Base-by-base conservation (phyloP, 2,329 filamentous ascomycete genomes). In the Fusarium domesticum region DNA sequence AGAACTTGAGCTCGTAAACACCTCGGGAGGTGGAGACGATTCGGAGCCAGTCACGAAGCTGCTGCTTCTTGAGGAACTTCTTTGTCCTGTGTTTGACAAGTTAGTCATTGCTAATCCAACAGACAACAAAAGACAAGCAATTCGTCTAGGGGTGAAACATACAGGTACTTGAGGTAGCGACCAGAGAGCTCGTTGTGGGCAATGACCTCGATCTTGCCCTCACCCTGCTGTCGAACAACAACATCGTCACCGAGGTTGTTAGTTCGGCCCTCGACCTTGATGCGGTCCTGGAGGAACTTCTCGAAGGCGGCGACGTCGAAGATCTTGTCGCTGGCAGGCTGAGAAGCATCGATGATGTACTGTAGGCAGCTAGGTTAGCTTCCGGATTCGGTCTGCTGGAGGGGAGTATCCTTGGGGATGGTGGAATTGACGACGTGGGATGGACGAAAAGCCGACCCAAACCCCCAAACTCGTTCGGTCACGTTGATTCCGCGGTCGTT, bases 1-100 rank as follows among this genome's bases (percentile, higher is more conserved):
- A 98, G 91, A 98, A 98, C 81, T 95, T 91, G 76, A 98, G 87
- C 83, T 96, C 91, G 81, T 98, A 98, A 60, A 96, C 91, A 71
- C 93, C 92, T 80, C 92, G 92, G 73, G 87, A 90, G 72, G 92
- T 97, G 64, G 90, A 95, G 69, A 98, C 93, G 65, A 98, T 92
- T 68, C 93, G 91, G 70, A 98, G 88, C 93, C 93, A 98, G 83
- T 98, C 93, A 79, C 93, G 89, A 72, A 98, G 89, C 84, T 97
- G 92, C 83, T 96, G 89, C 89, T 98, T 98, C 90, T 98, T 98
- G 76, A 98, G 87, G 87, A 96, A 98, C 84, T 98, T 98, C 89
- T 98, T 98, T 74, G 93, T 98, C 73, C 89, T 95, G 51, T 15
- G 32, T 6, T 23, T 12, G 2, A 2, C 32, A 2, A 17, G 42